Evolutionary conservation across 2,329 filamentous ascomycete genomes (phyloP).

Genomic region (Fusarium sp.): DNA sequence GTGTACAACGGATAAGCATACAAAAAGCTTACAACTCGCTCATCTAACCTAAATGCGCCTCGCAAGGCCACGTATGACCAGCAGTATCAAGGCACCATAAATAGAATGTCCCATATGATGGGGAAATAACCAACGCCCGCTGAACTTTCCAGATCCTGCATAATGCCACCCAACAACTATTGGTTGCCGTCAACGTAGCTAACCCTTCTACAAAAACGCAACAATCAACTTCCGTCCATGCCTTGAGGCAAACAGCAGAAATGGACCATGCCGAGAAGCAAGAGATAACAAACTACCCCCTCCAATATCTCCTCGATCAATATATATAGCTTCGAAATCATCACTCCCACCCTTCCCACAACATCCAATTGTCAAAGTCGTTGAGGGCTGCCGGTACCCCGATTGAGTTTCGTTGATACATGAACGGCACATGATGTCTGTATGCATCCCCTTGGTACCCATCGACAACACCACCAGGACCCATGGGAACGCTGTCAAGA

Average conservation of each 20-base stretch:
- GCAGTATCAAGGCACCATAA: conserved; percentile 21
- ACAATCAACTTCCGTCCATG: conserved; percentile 1
- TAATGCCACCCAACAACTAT: conserved; percentile 16
- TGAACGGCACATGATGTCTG: conserved; percentile 45
- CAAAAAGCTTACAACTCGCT: conserved; percentile 14
- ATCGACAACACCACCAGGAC: conserved; percentile 23
- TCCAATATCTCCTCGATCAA: neutral
- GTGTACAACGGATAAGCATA: conserved; percentile 23
- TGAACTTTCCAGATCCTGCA: conserved; percentile 26
- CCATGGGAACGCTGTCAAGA: conserved; percentile 50
- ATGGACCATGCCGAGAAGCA: conserved; percentile 3
- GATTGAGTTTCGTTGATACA: conserved; percentile 47
- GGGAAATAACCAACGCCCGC: conserved; percentile 40
- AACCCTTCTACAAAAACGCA: conserved; percentile 31
- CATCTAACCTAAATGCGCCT: conserved; percentile 35
- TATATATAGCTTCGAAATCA: neutral
- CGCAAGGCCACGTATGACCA: conserved; percentile 12
- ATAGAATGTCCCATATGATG: conserved; percentile 11
- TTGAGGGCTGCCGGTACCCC: conserved; percentile 44
- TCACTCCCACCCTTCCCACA: conserved; percentile 56
- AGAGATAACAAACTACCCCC: neutral
- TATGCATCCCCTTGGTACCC: conserved; percentile 45
- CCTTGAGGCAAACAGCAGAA: conserved; percentile 21
- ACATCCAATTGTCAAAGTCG: conserved; percentile 51
- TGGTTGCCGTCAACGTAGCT: conserved; percentile 25